These are phyloP conservation scores for Prunus fruticosa DNA, from an alignment of 306 rosid genomes.

Conservation along the genomic window DNA sequence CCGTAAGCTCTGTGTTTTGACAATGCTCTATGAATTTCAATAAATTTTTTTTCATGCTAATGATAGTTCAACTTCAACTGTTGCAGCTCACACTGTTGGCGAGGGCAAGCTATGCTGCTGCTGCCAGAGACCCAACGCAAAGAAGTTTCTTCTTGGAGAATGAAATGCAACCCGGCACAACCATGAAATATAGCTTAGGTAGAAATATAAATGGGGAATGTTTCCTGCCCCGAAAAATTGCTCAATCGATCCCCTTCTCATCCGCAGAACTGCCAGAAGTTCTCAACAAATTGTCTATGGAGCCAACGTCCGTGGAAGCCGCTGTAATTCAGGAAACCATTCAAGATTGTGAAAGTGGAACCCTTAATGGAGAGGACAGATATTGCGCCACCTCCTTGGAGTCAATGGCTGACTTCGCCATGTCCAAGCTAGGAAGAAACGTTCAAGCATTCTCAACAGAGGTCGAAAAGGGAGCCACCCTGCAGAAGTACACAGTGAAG, in stretches of 20 bases:
- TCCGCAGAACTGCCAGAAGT: conserved; percentile 36
- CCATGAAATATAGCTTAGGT: conserved; percentile 39
- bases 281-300: conserved; percentile 28
- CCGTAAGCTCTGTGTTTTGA: background rate
- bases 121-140: background rate
- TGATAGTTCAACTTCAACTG: background rate
- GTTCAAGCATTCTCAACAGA: conserved; percentile 50
- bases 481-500: too few species aligned
- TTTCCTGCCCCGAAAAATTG: conserved; percentile 43
- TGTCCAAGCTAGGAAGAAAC: conserved; percentile 54
- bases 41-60: background rate
- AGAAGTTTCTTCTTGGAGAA: conserved; percentile 59
- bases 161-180: conserved; percentile 31
- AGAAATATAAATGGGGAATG: conserved; percentile 18
- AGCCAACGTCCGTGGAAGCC: conserved; percentile 42
- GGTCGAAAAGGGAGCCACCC: conserved; percentile 4
- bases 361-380: conserved; percentile 48
- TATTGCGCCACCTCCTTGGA: conserved; percentile 78
- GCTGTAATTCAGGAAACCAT: conserved; percentile 35
- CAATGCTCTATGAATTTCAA: background rate
- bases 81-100: conserved; percentile 32
- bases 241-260: conserved; percentile 52
- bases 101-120: conserved; percentile 45
- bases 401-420: conserved; percentile 69
- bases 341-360: conserved; percentile 41